Evolutionary conservation across 2,329 filamentous ascomycete genomes (phyloP), one percentile per base, ranked within the genome.

Genomic region (Kalmusia sp.): DNA sequence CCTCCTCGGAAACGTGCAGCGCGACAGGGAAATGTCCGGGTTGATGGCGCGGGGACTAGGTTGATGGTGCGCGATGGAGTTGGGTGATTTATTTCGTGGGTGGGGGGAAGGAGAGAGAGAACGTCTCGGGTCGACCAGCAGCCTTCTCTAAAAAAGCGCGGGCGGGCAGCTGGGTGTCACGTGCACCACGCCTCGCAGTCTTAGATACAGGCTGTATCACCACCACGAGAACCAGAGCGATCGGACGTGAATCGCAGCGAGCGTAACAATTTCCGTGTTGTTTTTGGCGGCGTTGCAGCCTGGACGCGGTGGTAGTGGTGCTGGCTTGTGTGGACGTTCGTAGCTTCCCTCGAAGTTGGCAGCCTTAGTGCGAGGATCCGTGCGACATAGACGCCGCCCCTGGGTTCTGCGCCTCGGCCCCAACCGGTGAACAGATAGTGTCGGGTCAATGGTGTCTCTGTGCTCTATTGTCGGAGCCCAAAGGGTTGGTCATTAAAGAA

Each of bases 41-140:
- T 64, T 72, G 71, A 74, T 74, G 71, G 57, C 54, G 46, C 58
- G 57, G 46, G 37, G 56, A 45, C 43, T 57, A 56, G 61, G 53
- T 57, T 70, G 72, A 75, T 75, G 73, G 59, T 56, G 64, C 59
- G 64, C 60, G 69, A 70, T 73, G 70, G 62, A 55, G 66, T 61
- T 67, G 67, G 68, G 66, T 62, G 65, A 59, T 59, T 62, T 49
- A 64, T 57, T 54, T 61, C 59, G 66, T 67, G 67, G 53, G 62
- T 39, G 37, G 30, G 35, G 34, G 25, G 35, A 15, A 15, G n/a
- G n/a, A n/a, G 48, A 47, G 51, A 53, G 44, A 17, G 37, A 22
- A 46, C 40, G 27, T 51, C 38, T 15, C 51, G 54, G 56, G 60
- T 60, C 57, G 57, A 59, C 54, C 58, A 59, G 50, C 44, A 34